Base-by-base conservation (phyloP, 768 basidiomycete genomes). In the Hypsizygus marmoreus region DNA sequence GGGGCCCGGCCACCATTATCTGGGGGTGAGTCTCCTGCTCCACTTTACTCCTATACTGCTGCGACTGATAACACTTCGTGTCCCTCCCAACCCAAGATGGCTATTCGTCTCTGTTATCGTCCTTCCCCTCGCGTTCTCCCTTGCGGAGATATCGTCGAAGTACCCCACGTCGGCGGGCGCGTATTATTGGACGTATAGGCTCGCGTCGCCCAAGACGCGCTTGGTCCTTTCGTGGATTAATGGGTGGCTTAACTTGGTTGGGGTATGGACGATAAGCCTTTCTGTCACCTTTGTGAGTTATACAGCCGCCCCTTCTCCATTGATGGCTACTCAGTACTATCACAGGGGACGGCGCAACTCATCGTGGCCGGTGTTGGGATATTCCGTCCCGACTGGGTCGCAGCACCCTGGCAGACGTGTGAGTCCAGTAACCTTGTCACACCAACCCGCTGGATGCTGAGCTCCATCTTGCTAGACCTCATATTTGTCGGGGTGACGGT, bases 241-340 rank as follows among this genome's bases (percentile, higher is more conserved):
- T 45, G 84, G 84, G 5, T 87, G 84, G 84, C 63, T 86, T 13
- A 81, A 79, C 1, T 68, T 84, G 55, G 81, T 83, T 22, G 84
- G 84, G 19, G 80, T 84, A 11, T 86, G 84, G 82, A 86, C 79
- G 0, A 72, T 81, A 45, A 76, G 80, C n/a, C 56, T 85, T 28
- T 83, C 82, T 8, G 83, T 83, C 5, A 81, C 77, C 3, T 86
- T 86, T 55, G 81, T 80, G 61, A 37, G 65, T 47, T 42, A 23
- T 45, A 16, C 28, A 24, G 1, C 23, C 25, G 24, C n/a, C 26
- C 33, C 28, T 26, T 16, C 10, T 43, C 16, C 6, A 7, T 24
- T 29, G 12, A 3, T 20, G 7, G 12, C 13, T 31, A 13, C 38
- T 40, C 17, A 12, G 23, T 8, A 6, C 22, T 29, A 43, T 29